phyloP scores from a whole-genome alignment of 371 early-diverging fungal genomes.

The Rhizomucor pusillus region DNA sequence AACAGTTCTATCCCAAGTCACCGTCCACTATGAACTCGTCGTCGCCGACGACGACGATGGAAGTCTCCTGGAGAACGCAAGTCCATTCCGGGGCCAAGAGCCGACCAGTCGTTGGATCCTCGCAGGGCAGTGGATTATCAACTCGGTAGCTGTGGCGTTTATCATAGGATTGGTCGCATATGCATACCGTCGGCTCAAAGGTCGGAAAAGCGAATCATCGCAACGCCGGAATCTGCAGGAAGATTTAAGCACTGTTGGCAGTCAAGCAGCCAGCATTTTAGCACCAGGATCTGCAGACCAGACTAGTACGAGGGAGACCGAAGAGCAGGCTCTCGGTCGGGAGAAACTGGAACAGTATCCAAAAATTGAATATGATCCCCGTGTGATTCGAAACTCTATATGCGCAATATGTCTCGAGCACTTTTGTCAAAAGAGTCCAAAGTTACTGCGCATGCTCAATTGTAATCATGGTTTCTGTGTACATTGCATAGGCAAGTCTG shows the following conservation, averaged over 20 bases:
- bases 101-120: conserved; percentile 1
- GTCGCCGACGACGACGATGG: neutral
- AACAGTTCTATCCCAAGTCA: neutral
- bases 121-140: conserved; percentile 10
- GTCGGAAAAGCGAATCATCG: neutral
- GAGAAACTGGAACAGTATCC: conserved; percentile 12
- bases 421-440: conserved; percentile 1
- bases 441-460: conserved; percentile 3
- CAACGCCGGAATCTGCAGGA: neutral
- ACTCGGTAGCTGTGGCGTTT: conserved; percentile 10
- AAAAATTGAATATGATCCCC: conserved; percentile 12
- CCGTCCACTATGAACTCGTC: neutral
- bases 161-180: conserved; percentile 7
- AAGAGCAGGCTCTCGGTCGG: conserved; percentile 4
- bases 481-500: conserved; percentile 10
- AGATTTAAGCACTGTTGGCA: neutral
- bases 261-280: conserved; percentile 3
- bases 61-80: neutral
- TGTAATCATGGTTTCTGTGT: conserved; percentile 15
- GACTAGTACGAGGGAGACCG: neutral
- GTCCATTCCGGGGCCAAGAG: no score
- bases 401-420: conserved; percentile 21
- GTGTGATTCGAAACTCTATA: conserved; percentile 9
- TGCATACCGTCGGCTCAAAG: conserved; percentile 4
- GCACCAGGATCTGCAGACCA: conserved; percentile 4